Evolutionary conservation across 805 yeast species (phyloP).

Genomic region (Saturnispora diversa): DNA sequence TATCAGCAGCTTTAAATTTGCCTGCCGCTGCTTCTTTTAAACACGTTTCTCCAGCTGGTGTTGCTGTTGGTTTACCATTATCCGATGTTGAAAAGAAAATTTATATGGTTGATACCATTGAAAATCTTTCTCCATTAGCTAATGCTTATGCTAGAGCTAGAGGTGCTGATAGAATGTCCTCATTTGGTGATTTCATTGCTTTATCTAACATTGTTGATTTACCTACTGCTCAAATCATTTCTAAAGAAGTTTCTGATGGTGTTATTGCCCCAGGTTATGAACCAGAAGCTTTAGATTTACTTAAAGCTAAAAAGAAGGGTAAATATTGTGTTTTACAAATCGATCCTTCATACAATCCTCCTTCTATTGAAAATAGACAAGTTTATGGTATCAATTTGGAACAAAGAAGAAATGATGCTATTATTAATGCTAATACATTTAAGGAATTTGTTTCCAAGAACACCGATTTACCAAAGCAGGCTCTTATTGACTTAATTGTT

Average conservation of each 20-base stretch:
- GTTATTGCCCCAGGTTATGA: constrained; percentile 96
- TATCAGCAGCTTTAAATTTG: constrained; percentile 84
- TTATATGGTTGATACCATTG: constrained; percentile 91
- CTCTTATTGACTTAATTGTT: constrained; percentile 85
- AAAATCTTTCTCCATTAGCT: constrained; percentile 92
- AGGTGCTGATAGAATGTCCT: constrained; percentile 99
- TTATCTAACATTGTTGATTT: constrained; percentile 92
- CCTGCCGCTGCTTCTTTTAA: constrained; percentile 99
- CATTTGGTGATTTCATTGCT: constrained; percentile 98
- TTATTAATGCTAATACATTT: constrained; percentile 83
- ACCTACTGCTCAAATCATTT: constrained; percentile 93
- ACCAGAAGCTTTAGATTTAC: constrained; percentile 83
- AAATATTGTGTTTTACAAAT: constrained; percentile 94
- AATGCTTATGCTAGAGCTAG: constrained; percentile 98
- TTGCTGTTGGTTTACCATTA: constrained; percentile 93
- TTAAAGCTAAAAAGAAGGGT: constrained; percentile 91
- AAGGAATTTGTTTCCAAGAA: constrained; percentile 84
- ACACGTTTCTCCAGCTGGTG: constrained; percentile 99
- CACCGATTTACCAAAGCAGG: constrained; percentile 85
- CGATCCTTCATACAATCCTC: constrained; percentile 90
- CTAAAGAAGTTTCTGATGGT: constrained; percentile 97
- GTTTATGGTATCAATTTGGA: constrained; percentile 93
- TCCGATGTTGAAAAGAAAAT: constrained; percentile 87
- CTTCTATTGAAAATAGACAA: constrained; percentile 75
- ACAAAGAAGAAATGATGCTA: constrained; percentile 97